Conservation (phyloP, 768 basidiomycete species). For the Tulasnella sp. region DNA sequence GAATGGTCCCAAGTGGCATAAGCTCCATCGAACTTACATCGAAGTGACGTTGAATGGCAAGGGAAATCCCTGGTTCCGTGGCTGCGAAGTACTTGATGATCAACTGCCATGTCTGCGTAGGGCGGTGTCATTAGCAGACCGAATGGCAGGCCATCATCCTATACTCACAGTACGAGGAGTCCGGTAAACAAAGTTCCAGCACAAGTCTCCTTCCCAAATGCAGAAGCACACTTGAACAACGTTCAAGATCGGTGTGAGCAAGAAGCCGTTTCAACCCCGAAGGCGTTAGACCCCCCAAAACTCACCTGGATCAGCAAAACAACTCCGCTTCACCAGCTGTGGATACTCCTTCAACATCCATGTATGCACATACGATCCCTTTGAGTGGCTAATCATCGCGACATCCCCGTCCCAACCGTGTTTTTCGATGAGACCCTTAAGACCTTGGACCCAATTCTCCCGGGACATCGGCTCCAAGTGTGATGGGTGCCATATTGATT, state of each 20-base stretch:
- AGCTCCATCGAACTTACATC: conserved; percentile 44
- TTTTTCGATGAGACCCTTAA: conserved; percentile 61
- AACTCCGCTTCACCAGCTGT: conserved; percentile 70
- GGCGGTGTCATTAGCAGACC: background rate
- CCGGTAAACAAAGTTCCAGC: conserved; percentile 87
- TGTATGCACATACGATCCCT: conserved; percentile 85
- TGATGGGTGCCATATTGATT: conserved; percentile 75
- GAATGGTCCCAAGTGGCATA: too few relatives aligned
- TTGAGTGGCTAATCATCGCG: conserved; percentile 74
- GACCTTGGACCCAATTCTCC: conserved; percentile 56
- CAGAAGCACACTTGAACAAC: conserved; percentile 66
- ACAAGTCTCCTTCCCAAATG: conserved; percentile 94
- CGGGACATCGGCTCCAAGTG: conserved; percentile 74
- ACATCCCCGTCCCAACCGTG: conserved; percentile 53
- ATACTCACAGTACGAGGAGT: conserved; percentile 62
- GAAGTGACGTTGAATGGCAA: conserved; percentile 80
- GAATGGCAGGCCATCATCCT: background rate
- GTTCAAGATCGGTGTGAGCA: background rate
- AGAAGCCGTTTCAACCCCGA: background rate
- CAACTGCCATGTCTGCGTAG: conserved; percentile 68
- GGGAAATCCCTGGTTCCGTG: conserved; percentile 84
- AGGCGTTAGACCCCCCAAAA: background rate
- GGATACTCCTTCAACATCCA: conserved; percentile 89
- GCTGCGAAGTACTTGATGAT: conserved; percentile 87
- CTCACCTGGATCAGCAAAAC: conserved; percentile 79